These are phyloP conservation scores for Fagopyrum homotropicum DNA, from an alignment of 148 eudicot genomes.

Conservation along the genomic window DNA sequence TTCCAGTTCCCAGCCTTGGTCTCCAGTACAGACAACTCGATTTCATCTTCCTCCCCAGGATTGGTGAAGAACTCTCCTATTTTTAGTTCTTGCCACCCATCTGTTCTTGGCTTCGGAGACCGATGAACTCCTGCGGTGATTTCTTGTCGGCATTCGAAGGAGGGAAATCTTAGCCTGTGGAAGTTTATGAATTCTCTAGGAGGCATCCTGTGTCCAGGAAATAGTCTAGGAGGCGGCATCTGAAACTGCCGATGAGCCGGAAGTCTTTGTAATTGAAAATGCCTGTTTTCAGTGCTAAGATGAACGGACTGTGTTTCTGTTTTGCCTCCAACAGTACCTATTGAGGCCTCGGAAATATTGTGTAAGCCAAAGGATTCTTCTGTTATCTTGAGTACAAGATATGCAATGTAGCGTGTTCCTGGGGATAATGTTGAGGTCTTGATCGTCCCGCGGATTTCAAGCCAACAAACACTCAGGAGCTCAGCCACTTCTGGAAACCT, in stretches of 20 bases:
- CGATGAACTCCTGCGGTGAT: not conserved
- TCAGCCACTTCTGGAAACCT: slow-evolving; percentile 34
- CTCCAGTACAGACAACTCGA: slow-evolving; percentile 42
- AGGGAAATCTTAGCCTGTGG: not conserved
- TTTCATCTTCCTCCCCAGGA: slow-evolving; percentile 26
- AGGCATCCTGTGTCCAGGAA: not conserved
- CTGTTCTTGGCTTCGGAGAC: slow-evolving; percentile 35
- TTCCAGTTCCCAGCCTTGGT: slow-evolving; percentile 30
- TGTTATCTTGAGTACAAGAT: slow-evolving; percentile 26
- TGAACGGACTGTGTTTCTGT: slow-evolving; percentile 18
- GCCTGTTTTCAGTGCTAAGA: not conserved
- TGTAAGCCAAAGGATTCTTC: slow-evolving; percentile 16
- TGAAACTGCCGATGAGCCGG: not conserved
- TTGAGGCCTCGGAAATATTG: slow-evolving; percentile 10
- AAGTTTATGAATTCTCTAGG: not conserved
- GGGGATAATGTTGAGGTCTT: slow-evolving; percentile 23
- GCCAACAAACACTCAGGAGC: slow-evolving; percentile 30
- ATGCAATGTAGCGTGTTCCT: slow-evolving; percentile 24
- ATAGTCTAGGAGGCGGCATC: not conserved
- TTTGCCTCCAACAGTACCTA: not conserved
- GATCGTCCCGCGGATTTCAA: slow-evolving; percentile 31
- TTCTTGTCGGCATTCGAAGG: not conserved
- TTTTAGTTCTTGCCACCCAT: slow-evolving; percentile 62
- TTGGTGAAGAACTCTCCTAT: slow-evolving; percentile 35
- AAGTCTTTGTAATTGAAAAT: not conserved